Conservation (phyloP, 495 filamentous ascomycete species). For the Bathelium albidoporum region DNA sequence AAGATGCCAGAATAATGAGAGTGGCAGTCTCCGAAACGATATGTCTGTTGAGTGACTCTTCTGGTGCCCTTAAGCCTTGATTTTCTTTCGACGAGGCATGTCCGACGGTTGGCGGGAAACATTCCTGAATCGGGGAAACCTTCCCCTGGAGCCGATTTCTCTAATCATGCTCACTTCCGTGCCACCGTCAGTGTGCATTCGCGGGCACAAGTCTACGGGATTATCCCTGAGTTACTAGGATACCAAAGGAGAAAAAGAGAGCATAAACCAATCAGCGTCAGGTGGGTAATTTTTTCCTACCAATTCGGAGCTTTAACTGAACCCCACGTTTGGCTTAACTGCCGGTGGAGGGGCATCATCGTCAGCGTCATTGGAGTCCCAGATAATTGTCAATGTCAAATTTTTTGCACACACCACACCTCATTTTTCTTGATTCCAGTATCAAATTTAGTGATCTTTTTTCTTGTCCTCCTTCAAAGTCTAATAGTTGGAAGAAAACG, state of each 20-base stretch:
- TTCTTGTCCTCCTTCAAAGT: too few relatives aligned
- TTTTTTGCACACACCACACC: background rate
- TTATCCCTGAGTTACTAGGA: background rate
- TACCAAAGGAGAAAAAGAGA: background rate
- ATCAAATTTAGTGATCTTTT: background rate
- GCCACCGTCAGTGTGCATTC: too few relatives aligned
- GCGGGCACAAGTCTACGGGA: too few relatives aligned
- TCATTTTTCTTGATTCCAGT: background rate
- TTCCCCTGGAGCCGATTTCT: background rate
- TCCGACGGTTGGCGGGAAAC: background rate
- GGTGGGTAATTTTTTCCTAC: background rate
- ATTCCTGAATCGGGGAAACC: background rate
- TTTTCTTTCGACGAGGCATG: background rate
- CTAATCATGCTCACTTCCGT: too few relatives aligned
- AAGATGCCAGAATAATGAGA: too few relatives aligned
- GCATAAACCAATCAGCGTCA: background rate
- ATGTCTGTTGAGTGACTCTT: too few relatives aligned
- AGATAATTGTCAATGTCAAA: background rate
- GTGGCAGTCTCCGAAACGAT: too few relatives aligned
- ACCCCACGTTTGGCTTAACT: background rate
- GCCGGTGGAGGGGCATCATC: conserved; percentile 2
- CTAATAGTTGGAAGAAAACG: too few relatives aligned
- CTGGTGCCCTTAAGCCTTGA: background rate
- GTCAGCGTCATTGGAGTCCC: background rate
- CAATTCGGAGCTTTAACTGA: background rate